Conservation (phyloP, 2,329 filamentous ascomycete genomes). For the Colletotrichum sp. region DNA sequence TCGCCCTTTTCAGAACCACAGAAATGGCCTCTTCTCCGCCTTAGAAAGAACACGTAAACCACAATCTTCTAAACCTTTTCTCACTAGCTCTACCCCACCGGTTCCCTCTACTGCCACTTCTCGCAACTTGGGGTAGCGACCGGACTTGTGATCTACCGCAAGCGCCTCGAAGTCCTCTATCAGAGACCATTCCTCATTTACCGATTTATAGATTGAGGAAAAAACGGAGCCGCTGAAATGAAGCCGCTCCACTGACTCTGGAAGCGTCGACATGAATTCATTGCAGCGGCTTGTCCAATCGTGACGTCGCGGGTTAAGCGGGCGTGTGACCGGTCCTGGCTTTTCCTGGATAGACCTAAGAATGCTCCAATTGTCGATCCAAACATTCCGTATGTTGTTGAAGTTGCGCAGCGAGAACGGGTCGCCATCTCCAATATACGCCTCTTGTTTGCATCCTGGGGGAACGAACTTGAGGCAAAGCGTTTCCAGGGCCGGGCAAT, state of each 20-base stretch:
- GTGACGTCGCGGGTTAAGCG: rapidly evolving
- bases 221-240: background rate
- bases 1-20: background rate
- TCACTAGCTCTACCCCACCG: rapidly evolving
- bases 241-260: background rate
- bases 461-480: background rate
- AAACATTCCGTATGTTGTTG: background rate
- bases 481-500: background rate
- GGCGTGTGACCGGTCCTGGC: background rate
- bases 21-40: background rate
- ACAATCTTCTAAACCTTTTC: background rate
- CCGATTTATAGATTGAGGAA: too few species aligned
- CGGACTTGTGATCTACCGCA: background rate
- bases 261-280: background rate
- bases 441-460: background rate
- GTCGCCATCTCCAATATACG: too few species aligned
- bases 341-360: background rate
- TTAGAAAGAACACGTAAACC: background rate
- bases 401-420: too few species aligned
- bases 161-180: background rate
- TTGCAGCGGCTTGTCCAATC: background rate
- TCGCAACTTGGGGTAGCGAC: background rate
- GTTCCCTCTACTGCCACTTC: background rate
- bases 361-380: background rate
- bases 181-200: background rate